Conservation (phyloP, 331 rosid species). For the Quercus tomentella region DNA sequence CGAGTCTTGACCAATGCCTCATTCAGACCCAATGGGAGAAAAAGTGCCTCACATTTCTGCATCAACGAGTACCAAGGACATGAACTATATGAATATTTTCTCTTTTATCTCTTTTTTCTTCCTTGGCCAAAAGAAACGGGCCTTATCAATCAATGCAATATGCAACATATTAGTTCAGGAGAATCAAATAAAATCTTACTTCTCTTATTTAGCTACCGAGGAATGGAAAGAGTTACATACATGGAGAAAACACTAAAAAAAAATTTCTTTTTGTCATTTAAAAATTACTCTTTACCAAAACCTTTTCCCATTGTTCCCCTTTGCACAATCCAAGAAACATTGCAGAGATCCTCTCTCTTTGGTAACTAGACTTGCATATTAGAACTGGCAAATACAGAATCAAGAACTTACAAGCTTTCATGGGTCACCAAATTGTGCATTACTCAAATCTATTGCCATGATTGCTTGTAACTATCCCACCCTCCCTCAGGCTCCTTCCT, state of each 20-base stretch:
- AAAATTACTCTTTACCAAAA: not conserved
- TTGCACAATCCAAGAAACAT: slow-evolving; percentile 4
- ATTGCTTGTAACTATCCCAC: slow-evolving; percentile 76
- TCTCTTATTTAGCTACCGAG: slow-evolving; percentile 3
- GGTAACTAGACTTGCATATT: not conserved
- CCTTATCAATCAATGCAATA: not conserved
- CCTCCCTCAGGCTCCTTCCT: slow-evolving; percentile 92
- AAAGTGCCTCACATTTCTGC: not conserved
- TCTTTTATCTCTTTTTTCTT: not conserved
- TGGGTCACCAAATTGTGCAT: not conserved
- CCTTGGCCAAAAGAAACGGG: not conserved
- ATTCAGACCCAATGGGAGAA: no score
- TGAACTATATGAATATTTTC: not conserved
- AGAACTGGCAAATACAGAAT: not conserved
- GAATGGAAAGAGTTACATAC: slow-evolving; percentile 1
- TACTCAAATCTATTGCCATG: slow-evolving; percentile 54
- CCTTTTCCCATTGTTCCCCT: not conserved
- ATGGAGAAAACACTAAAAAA: not conserved
- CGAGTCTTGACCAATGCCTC: no score
- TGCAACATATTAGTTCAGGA: not conserved
- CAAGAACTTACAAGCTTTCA: not conserved
- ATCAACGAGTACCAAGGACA: not conserved
- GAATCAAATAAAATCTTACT: not conserved
- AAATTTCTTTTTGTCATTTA: not conserved
- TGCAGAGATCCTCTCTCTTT: not conserved